Conservation (phyloP, 345 rosid species). For the Pistacia vera region DNA sequence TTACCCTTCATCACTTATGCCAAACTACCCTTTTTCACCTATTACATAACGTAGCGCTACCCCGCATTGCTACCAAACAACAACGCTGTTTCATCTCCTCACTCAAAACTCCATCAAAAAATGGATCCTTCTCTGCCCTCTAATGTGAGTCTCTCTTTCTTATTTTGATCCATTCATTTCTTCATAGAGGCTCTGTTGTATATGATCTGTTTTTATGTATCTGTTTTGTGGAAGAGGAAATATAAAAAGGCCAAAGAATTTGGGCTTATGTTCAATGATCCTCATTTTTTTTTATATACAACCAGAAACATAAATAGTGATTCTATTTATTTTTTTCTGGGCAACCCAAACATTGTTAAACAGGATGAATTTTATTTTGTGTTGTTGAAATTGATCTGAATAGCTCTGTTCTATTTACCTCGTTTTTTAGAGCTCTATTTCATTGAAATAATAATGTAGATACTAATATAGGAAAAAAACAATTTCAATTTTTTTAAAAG, state of each 20-base stretch:
- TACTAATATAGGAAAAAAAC: not conserved
- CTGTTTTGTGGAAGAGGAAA: not conserved
- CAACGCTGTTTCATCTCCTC: not conserved
- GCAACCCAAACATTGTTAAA: no score
- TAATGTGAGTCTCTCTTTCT: slow-evolving; percentile 20
- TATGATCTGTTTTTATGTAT: not conserved
- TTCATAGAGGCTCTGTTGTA: not conserved
- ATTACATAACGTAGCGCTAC: not conserved
- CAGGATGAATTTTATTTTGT: no score
- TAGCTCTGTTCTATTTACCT: no score
- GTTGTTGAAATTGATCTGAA: no score
- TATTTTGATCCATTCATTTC: not conserved
- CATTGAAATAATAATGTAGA: not conserved
- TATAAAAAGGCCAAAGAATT: not conserved
- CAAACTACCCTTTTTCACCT: not conserved
- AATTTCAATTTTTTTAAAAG: no score
- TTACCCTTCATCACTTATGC: no score
- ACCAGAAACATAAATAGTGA: not conserved
- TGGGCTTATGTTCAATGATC: not conserved
- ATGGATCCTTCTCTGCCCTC: slow-evolving; percentile 36
- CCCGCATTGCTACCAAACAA: no score
- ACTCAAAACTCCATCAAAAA: slow-evolving; percentile 6
- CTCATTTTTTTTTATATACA: not conserved
- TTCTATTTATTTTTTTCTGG: not conserved
- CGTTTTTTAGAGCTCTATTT: no score